These are phyloP conservation scores for Lachancea waltii DNA, from an alignment of 805 yeast species.

Conservation along the genomic window DNA sequence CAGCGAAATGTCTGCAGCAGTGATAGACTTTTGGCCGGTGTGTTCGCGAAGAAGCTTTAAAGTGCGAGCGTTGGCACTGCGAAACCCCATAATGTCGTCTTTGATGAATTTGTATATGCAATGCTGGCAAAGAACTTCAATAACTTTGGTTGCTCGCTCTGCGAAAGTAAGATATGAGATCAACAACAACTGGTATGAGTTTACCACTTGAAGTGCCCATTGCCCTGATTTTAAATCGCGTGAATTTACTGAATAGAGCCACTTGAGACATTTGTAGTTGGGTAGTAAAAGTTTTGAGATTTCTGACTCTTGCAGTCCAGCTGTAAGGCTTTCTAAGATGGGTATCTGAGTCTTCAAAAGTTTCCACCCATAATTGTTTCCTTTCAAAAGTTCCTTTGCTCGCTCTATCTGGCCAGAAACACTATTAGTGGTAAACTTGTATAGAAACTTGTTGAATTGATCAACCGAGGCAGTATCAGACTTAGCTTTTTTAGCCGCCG, in stretches of 20 bases:
- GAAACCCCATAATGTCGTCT: conserved; percentile 3
- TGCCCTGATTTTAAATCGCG: conserved; percentile 1
- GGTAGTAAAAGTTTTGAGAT: conserved; percentile 16
- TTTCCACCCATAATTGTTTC: not conserved
- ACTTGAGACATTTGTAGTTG: conserved; percentile 12
- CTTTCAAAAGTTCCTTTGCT: conserved; percentile 1
- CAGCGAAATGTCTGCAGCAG: not conserved
- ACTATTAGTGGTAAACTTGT: conserved; percentile 2
- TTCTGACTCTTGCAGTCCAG: conserved; percentile 13
- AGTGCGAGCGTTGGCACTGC: not conserved
- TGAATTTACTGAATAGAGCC: conserved; percentile 6
- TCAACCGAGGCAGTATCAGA: not conserved
- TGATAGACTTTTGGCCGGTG: not conserved
- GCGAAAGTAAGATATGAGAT: conserved; percentile 16
- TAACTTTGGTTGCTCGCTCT: not conserved
- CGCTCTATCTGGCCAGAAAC: conserved; percentile 10
- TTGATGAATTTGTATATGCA: conserved; percentile 3
- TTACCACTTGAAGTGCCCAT: conserved; percentile 7
- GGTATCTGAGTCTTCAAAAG: not conserved
- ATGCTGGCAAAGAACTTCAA: not conserved
- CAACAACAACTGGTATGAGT: conserved; percentile 18
- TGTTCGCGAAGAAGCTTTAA: conserved; percentile 3
- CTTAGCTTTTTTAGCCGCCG: conserved; percentile 4
- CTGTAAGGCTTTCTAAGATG: conserved; percentile 12
- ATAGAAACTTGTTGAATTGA: conserved; percentile 1